Evolutionary conservation across 1,139 yeast species (phyloP).

Genomic region (Diutina scorzettiae): DNA sequence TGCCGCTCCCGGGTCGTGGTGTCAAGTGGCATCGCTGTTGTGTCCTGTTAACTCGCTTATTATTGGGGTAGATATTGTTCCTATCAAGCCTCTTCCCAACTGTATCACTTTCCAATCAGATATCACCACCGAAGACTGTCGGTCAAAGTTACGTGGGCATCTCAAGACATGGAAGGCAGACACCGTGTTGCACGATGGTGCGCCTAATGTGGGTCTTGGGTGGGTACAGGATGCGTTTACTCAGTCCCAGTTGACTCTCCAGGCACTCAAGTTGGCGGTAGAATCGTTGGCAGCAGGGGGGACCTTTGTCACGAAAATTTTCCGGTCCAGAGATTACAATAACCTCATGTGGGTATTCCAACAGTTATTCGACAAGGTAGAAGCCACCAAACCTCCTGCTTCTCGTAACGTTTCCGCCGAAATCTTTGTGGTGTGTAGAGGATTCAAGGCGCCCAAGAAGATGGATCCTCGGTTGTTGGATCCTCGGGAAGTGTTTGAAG

Average conservation of each 20-base stretch:
- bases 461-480: conserved; percentile 87
- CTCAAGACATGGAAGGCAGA: conserved; percentile 99
- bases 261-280: conserved; percentile 88
- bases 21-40: conserved; percentile 91
- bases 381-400: conserved; percentile 97
- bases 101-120: conserved; percentile 92
- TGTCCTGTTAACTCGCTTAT: conserved; percentile 90
- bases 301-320: conserved; percentile 91
- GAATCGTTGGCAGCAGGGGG: conserved; percentile 90
- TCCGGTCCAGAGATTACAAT: conserved; percentile 95
- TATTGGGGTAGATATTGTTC: conserved; percentile 96
- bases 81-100: conserved; percentile 88
- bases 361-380: conserved; percentile 90
- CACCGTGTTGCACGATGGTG: conserved; percentile 97
- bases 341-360: conserved; percentile 95
- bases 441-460: conserved; percentile 92
- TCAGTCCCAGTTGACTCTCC: conserved; percentile 89
- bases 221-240: conserved; percentile 99
- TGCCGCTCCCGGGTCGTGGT: conserved; percentile 95
- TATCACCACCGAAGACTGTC: conserved; percentile 95
- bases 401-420: conserved; percentile 98
- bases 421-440: conserved; percentile 92
- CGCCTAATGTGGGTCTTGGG: conserved; percentile 97
- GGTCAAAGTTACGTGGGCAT: conserved; percentile 85
- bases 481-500: conserved; percentile 90